Conservation (phyloP, 257 asterid species). For the Gynochthodes officinalis region DNA sequence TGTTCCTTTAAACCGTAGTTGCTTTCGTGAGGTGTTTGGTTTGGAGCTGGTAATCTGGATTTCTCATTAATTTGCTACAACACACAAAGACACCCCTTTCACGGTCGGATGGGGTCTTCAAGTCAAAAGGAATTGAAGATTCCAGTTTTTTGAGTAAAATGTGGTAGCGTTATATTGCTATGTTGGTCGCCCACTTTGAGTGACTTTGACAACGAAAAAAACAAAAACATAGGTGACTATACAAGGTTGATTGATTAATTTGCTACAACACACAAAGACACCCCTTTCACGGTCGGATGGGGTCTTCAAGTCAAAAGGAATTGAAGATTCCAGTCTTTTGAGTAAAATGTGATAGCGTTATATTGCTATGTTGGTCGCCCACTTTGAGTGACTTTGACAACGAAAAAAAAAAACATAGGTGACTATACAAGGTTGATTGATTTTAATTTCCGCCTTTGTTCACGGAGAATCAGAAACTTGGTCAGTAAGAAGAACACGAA, state of each 20-base stretch:
- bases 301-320: not conserved
- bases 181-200: constrained; percentile 17
- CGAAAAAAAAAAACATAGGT: not conserved
- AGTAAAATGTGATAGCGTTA: constrained; percentile 5
- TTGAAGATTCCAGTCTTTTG: not conserved
- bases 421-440: constrained; percentile 2
- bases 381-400: constrained; percentile 10
- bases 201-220: constrained; percentile 3
- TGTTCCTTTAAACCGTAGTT: not conserved
- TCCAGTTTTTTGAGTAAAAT: constrained; percentile 5
- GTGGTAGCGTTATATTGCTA: constrained; percentile 7
- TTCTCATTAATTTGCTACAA: not conserved
- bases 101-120: not conserved
- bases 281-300: not conserved
- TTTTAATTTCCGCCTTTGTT: constrained; percentile 17
- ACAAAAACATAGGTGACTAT: not conserved
- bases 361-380: constrained; percentile 16
- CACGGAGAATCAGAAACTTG: constrained; percentile 11
- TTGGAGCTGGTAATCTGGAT: not conserved
- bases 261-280: not conserved
- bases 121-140: not conserved
- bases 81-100: not conserved
- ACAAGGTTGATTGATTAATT: constrained; percentile 6
- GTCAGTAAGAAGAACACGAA: not conserved
- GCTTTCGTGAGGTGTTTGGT: constrained; percentile 1